These are phyloP conservation scores for Cystobasidiaceae sp. DNA, from an alignment of 1,284 basidiomycete species.

Conservation along the genomic window DNA sequence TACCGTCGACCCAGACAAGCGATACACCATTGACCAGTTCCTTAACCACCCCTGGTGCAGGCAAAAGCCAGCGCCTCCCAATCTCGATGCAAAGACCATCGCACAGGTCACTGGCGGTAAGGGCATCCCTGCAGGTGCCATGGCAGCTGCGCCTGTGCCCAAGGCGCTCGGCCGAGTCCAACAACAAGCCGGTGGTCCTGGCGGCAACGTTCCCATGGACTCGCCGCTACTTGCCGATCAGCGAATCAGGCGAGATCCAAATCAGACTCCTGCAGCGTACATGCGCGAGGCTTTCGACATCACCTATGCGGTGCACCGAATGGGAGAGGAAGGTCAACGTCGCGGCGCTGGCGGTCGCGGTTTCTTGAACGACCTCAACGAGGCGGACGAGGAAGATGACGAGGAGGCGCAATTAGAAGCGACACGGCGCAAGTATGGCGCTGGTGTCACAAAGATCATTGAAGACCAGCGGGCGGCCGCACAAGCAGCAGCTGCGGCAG, in stretches of 20 bases:
- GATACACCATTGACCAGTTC: constrained; percentile 98
- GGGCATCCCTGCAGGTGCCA: constrained; percentile 28
- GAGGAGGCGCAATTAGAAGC: constrained; percentile 51
- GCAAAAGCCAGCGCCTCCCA: constrained; percentile 44
- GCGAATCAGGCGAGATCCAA: constrained; percentile 80
- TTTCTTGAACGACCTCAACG: constrained; percentile 80
- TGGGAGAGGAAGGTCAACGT: constrained; percentile 95
- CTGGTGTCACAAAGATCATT: constrained; percentile 43
- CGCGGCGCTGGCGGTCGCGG: constrained; percentile 72
- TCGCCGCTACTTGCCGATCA: constrained; percentile 81
- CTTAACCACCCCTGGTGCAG: constrained; percentile 94
- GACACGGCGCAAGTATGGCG: constrained; percentile 44
- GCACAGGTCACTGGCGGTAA: constrained; percentile 36
- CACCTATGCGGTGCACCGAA: constrained; percentile 96
- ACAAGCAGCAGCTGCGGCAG: constrained; percentile 37
- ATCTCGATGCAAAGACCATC: constrained; percentile 44
- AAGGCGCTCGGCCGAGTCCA: constrained; percentile 13
- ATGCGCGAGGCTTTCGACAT: constrained; percentile 99
- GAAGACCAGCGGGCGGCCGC: constrained; percentile 46
- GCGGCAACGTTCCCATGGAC: constrained; percentile 51
- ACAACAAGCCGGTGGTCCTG: neutral
- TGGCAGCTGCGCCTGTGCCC: neutral
- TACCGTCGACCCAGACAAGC: constrained; percentile 89
- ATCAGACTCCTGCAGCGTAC: constrained; percentile 58
- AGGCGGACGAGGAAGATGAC: constrained; percentile 67